A percentile compares a stretch with the other conserved stretches of the same genome.
Evolutionary conservation across 2,329 filamentous ascomycete genomes (phyloP).

Genomic region (Neocucurbitaria cava): DNA sequence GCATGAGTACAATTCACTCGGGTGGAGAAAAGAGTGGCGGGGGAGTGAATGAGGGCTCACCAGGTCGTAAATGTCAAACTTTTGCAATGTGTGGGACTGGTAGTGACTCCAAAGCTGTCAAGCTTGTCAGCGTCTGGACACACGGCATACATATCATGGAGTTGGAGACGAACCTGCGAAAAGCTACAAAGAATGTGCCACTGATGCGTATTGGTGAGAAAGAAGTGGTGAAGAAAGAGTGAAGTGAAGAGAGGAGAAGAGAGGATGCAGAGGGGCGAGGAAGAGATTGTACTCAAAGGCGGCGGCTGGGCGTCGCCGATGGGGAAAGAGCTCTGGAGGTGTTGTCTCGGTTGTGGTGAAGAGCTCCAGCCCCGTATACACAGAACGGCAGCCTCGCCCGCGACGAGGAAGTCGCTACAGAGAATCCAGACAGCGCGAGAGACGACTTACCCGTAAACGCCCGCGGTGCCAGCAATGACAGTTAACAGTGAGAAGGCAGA

Average conservation of each 20-base stretch:
- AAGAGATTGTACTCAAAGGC: slow-evolving; percentile 24
- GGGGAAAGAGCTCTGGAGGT: slow-evolving; percentile 36
- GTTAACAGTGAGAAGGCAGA: slow-evolving; percentile 17
- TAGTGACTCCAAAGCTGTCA: slow-evolving; percentile 51
- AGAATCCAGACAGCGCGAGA: slow-evolving; percentile 7
- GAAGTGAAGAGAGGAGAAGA: slow-evolving; percentile 32
- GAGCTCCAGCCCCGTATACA: slow-evolving; percentile 21
- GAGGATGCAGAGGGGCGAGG: slow-evolving; percentile 15
- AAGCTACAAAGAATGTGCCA: slow-evolving; percentile 56
- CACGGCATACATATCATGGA: slow-evolving; percentile 2
- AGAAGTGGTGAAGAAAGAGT: slow-evolving; percentile 47
- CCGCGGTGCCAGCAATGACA: slow-evolving; percentile 14
- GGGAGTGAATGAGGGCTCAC: slow-evolving; percentile 33
- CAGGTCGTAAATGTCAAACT: slow-evolving; percentile 50
- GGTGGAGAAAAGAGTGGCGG: slow-evolving; percentile 12
- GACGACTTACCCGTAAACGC: slow-evolving; percentile 32
- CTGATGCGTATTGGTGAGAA: slow-evolving; percentile 51
- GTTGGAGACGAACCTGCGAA: slow-evolving; percentile 45
- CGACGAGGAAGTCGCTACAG: slow-evolving; percentile 21
- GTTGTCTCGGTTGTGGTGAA: slow-evolving; percentile 23
- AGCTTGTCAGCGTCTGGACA: slow-evolving; percentile 21
- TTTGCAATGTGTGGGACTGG: slow-evolving; percentile 48
- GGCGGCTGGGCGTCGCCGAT: slow-evolving; percentile 29
- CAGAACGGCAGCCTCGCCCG: slow-evolving; percentile 26
- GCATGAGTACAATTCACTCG: neutral